A percentile compares a stretch with the other conserved stretches of the same genome.
These are phyloP conservation scores for Phytomonas francai DNA, from an alignment of 208 protist species.

Conservation along the genomic window DNA sequence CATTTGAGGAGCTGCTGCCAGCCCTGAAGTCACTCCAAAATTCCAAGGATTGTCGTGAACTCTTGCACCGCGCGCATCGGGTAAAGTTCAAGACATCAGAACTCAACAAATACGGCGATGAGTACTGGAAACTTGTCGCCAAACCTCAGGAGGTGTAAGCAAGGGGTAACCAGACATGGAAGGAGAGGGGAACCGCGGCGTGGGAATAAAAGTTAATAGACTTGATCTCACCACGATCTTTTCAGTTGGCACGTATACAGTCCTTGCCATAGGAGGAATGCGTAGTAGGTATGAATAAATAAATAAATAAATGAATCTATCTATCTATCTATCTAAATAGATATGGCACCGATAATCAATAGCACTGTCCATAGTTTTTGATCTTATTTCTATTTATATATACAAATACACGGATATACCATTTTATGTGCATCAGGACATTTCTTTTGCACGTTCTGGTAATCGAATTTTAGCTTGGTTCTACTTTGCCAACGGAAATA, in stretches of 20 bases:
- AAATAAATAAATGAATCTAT: no score
- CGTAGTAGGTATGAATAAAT: neutral
- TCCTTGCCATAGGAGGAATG: neutral
- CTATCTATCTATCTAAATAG: no score
- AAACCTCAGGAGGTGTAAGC: conserved; percentile 8
- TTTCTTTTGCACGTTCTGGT: neutral
- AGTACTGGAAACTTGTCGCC: conserved; percentile 59
- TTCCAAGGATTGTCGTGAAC: conserved; percentile 63
- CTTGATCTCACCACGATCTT: neutral
- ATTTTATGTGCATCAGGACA: neutral
- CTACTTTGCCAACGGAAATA: neutral
- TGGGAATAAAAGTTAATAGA: neutral
- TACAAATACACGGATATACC: neutral
- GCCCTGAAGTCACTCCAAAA: conserved; percentile 82
- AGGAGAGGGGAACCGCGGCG: neutral
- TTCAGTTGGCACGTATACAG: neutral
- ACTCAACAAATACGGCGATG: conserved; percentile 66
- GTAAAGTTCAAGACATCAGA: conserved; percentile 87
- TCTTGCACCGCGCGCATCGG: conserved; percentile 60
- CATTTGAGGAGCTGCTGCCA: conserved; percentile 74
- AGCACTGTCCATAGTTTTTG: neutral
- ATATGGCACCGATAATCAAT: no score
- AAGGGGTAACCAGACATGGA: neutral
- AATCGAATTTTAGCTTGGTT: neutral
- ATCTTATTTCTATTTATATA: neutral